Evolutionary conservation across 228 moss, liverwort and hornwort genomes (phyloP), one percentile per base, ranked within the genome.

Genomic region (Sphagnum magellanicum): DNA sequence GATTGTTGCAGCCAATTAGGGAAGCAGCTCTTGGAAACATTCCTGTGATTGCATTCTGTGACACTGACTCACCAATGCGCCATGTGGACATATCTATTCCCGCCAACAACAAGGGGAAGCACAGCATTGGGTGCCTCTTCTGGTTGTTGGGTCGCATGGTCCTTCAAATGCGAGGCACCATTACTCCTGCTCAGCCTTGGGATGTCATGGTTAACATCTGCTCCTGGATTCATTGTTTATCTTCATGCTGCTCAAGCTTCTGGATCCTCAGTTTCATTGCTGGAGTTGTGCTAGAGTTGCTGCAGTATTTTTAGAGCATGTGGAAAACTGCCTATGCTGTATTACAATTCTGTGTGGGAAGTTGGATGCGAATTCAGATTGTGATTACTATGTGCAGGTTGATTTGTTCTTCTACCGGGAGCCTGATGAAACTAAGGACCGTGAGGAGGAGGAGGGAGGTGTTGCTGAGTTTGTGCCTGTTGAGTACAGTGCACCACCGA

Each of bases 11-110:
- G 90, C 93, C 90, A 5, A 90, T 94, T 59, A 80, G 81, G 76
- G 94, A 91, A 80, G 91, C 91, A 0, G 89, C 94, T 6, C 78
- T 91, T 13, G 89, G 89, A 4, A 94, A 94, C 61, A 94, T 91
- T 58, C 89, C 91, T 61, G 88, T 84, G 69, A 94, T 94, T 62
- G 91, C 94, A 6, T 94, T 94, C 76, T 94, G 89, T 64, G 94
- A 94, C 74, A 94, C 89, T 0, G 89, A 81, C 67, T 84, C 88
- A 11, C 84, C 88, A 0, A 82, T 88, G 88, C 75, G 82, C 50
- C 84, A 91, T 51, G 89, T 89, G 1, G 89, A 91, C 60, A 89
- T 91, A 50, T 87, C 87, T 8, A 91, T 91, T 63, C 89, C 91
- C 6, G 89, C 87, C 0, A 91, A 91, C 81, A 91, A 89, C 81